These are phyloP conservation scores for Silene uniflora DNA, from an alignment of 148 eudicot genomes.

Conservation along the genomic window DNA sequence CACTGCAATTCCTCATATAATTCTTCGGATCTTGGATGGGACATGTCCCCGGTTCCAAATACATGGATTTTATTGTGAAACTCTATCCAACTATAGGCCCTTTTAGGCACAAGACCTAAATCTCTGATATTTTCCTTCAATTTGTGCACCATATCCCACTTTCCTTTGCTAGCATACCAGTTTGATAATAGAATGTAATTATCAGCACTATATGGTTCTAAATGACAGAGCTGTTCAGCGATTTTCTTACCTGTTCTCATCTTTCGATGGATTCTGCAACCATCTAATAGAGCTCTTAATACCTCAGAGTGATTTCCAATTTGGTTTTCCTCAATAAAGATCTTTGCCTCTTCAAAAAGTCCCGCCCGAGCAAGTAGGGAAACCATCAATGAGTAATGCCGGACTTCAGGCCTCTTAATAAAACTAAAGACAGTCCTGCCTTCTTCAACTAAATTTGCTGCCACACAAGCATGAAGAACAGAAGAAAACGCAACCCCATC, in stretches of 20 bases:
- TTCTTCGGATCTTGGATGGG: too few species aligned
- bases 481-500: constrained; percentile 46
- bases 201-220: constrained; percentile 55
- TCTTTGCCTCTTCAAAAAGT: constrained; percentile 45
- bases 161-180: too few species aligned
- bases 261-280: constrained; percentile 48
- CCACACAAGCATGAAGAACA: constrained; percentile 52
- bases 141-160: too few species aligned
- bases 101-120: too few species aligned
- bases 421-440: constrained; percentile 38
- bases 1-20: too few species aligned
- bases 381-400: constrained; percentile 55
- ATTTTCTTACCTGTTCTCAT: constrained; percentile 38
- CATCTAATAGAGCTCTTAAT: constrained; percentile 54
- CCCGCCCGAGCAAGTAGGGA: constrained; percentile 57
- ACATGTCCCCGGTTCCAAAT: too few species aligned
- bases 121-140: too few species aligned
- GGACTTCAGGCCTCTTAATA: constrained; percentile 42
- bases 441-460: constrained; percentile 50
- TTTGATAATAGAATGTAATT: too few species aligned
- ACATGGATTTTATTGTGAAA: too few species aligned
- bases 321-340: constrained; percentile 36
- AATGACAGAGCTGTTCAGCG: constrained; percentile 41
- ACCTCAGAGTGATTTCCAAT: constrained; percentile 41
- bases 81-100: too few species aligned